phyloP scores from a whole-genome alignment of 1,284 basidiomycete species.

The Anthracocystis panici-leucophaei region DNA sequence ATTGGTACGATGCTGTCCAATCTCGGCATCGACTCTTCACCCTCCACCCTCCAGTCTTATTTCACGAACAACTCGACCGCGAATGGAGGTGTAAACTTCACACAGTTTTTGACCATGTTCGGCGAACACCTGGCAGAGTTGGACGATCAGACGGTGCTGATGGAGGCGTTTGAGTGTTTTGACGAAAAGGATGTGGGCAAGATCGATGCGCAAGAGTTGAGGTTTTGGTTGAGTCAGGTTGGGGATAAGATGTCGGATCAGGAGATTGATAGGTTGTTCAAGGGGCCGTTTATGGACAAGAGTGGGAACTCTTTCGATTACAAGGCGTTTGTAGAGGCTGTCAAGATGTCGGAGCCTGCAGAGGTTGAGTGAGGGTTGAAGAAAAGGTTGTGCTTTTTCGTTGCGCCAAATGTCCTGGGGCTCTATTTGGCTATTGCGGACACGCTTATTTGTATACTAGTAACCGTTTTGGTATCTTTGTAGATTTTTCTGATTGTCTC shows the following conservation, averaged over 20 bases:
- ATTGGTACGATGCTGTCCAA: constrained; percentile 64
- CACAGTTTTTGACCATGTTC: constrained; percentile 68
- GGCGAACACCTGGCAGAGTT: constrained; percentile 60
- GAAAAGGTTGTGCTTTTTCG: not conserved
- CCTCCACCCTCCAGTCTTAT: constrained; percentile 30
- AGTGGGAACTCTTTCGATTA: constrained; percentile 64
- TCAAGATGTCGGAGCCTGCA: constrained; percentile 66
- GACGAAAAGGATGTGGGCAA: constrained; percentile 66
- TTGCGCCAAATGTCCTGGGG: not conserved
- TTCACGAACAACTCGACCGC: constrained; percentile 15
- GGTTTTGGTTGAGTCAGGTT: constrained; percentile 63
- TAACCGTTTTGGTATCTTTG: too few relatives aligned
- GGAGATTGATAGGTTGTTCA: constrained; percentile 60
- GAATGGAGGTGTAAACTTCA: constrained; percentile 56
- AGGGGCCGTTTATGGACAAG: constrained; percentile 64
- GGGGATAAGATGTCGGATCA: constrained; percentile 63
- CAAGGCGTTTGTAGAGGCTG: constrained; percentile 66
- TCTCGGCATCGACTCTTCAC: constrained; percentile 55
- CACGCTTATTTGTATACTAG: not conserved
- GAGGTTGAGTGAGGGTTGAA: constrained; percentile 47
- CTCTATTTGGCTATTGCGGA: too few relatives aligned
- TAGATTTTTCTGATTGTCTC: too few relatives aligned
- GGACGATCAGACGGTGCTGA: constrained; percentile 58
- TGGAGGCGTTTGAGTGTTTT: constrained; percentile 68
- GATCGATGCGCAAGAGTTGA: constrained; percentile 57